phyloP scores from a whole-genome alignment of 1,139 yeast species.

The Geotrichum klebahnii region DNA sequence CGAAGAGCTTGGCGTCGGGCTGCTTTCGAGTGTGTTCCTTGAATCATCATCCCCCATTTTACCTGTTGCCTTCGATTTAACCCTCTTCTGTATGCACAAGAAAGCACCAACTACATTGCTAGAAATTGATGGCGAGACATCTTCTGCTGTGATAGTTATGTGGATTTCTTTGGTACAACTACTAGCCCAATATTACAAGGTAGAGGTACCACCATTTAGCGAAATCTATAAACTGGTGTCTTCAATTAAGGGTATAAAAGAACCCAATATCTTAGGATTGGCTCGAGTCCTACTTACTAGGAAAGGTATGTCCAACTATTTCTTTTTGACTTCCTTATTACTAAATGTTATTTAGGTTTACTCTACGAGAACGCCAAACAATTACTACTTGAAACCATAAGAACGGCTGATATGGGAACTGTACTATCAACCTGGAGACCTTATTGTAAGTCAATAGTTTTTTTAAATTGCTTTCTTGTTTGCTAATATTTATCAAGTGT shows the following conservation, averaged over 20 bases:
- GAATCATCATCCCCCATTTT: background rate
- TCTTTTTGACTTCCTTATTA: background rate
- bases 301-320: slow-evolving; percentile 4
- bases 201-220: slow-evolving; percentile 7
- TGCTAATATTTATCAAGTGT: background rate
- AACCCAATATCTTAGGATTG: slow-evolving; percentile 14
- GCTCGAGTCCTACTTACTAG: slow-evolving; percentile 5
- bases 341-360: slow-evolving; percentile 10
- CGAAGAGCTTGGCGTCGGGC: slow-evolving; percentile 19
- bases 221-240: slow-evolving; percentile 8
- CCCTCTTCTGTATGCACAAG: slow-evolving; percentile 13
- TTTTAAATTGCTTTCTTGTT: background rate
- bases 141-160: slow-evolving; percentile 13
- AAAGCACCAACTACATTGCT: slow-evolving; percentile 14
- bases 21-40: slow-evolving; percentile 7
- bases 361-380: slow-evolving; percentile 19
- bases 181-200: slow-evolving; percentile 9
- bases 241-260: slow-evolving; percentile 3
- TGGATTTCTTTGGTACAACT: slow-evolving; percentile 17
- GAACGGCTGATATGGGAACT: slow-evolving; percentile 2
- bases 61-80: slow-evolving; percentile 6
- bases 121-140: slow-evolving; percentile 17
- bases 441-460: background rate
- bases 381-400: slow-evolving; percentile 24
- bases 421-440: slow-evolving; percentile 14